Evolutionary conservation across 2,329 filamentous ascomycete species (phyloP).

Genomic region (Bipolaris cookei): DNA sequence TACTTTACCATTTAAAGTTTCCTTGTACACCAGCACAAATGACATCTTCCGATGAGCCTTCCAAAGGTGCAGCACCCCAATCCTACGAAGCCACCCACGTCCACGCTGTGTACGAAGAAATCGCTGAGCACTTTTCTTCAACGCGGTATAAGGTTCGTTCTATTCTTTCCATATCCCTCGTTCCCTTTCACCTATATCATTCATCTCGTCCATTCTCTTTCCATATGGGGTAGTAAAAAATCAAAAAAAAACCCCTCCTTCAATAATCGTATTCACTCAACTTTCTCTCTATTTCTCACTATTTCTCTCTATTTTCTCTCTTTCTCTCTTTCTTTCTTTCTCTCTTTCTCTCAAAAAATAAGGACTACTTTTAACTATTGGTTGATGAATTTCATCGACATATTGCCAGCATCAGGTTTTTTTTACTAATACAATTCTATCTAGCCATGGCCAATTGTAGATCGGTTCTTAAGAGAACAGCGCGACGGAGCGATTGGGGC

Average conservation of each 20-base stretch:
- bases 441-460: slow-evolving; percentile 89
- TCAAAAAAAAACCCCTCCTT: not conserved
- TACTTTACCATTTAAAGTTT: too few species aligned
- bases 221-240: not conserved
- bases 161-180: slow-evolving; percentile 30
- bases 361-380: too few species aligned
- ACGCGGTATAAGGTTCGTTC: slow-evolving; percentile 70
- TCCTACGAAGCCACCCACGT: slow-evolving; percentile 85
- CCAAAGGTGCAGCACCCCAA: slow-evolving; percentile 51
- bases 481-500: slow-evolving; percentile 77
- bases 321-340: not conserved
- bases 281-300: not conserved
- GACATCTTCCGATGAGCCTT: not conserved
- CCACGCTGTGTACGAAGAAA: slow-evolving; percentile 88
- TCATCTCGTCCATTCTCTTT: not conserved
- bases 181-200: slow-evolving; percentile 1
- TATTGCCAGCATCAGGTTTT: too few species aligned
- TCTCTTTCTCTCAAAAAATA: not conserved
- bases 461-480: slow-evolving; percentile 73
- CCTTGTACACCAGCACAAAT: not conserved
- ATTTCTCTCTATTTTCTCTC: not conserved
- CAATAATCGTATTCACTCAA: too few species aligned
- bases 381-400: too few species aligned
- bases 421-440: not conserved
- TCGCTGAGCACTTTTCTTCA: slow-evolving; percentile 82